Percentiles rank a stretch among this genome's conserved stretches.
Conservation (phyloP, 345 rosid species). For the Euphorbia lathyris region DNA sequence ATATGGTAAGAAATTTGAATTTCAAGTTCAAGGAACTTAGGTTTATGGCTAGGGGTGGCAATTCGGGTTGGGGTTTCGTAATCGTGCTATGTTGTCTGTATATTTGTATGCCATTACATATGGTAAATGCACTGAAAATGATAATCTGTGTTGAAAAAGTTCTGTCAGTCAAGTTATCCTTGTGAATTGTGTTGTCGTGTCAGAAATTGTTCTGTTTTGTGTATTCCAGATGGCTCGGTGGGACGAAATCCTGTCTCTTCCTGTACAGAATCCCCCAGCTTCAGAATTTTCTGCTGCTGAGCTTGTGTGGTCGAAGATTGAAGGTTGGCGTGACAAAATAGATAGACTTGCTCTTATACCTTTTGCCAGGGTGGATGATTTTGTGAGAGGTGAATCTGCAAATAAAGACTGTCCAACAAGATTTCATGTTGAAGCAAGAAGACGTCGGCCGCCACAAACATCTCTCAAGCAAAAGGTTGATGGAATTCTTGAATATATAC, state of each 20-base stretch:
- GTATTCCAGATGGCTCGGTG: slow-evolving; percentile 85
- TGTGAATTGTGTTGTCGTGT: no score
- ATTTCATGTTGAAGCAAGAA: slow-evolving; percentile 92
- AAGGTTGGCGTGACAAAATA: slow-evolving; percentile 89
- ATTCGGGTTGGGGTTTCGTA: no score
- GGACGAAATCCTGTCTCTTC: slow-evolving; percentile 90
- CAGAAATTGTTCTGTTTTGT: not conserved
- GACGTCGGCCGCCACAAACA: slow-evolving; percentile 50
- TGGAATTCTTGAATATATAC: slow-evolving; percentile 88
- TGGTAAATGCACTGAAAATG: no score
- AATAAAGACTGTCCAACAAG: slow-evolving; percentile 84
- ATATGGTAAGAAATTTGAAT: not conserved
- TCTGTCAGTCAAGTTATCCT: no score
- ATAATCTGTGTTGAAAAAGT: no score
- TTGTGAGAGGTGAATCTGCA: slow-evolving; percentile 83
- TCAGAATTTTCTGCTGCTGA: slow-evolving; percentile 74
- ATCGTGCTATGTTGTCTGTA: no score
- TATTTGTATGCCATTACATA: no score
- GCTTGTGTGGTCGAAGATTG: slow-evolving; percentile 89
- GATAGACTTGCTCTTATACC: slow-evolving; percentile 93
- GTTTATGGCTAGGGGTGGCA: not conserved
- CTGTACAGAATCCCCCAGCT: slow-evolving; percentile 80
- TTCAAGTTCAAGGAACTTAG: slow-evolving; percentile 3
- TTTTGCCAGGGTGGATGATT: slow-evolving; percentile 86
- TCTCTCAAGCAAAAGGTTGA: slow-evolving; percentile 87